Evolutionary conservation across 2,329 filamentous ascomycete genomes (phyloP), one percentile per base, ranked within the genome.

Genomic region (Corinectria fuckeliana): DNA sequence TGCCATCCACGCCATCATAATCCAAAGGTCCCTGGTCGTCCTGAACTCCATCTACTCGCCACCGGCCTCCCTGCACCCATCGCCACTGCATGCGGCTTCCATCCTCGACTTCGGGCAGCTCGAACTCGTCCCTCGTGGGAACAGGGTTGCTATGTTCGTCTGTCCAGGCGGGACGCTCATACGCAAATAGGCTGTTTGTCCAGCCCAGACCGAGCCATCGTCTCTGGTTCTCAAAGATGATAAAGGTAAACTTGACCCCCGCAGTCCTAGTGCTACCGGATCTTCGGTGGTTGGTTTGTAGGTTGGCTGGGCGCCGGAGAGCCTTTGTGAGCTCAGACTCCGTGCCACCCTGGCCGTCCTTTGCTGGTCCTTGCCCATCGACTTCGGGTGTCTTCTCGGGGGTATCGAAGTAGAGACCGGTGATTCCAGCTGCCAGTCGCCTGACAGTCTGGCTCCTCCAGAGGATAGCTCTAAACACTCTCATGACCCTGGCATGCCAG

Each of bases 171-270:
- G 90, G 85, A 39, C 95, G 85, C 74, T 99, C 95, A 70, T 97
- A 96, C 0, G 93, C 88, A 65, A 99, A 92, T 61, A 99, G 81
- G 36, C 89, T 96, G 2, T 90, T 90, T 0, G 95, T 98, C 93
- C 95, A 99, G 0, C 95, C 95, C 11, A 99, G 84, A 1, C 93
- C 94, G 4, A 99, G 80, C 95, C 95, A 99, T 51, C 95, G 87
- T 39, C 95, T 86, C 76, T 99, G 95, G 69, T 99, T 99, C 75
- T 99, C 95, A 71, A 93, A 98, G 2, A 99, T 83, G 47, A 95
- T 93, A 64, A 99, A 99, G 0, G 95, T 99, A 71, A 99, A 99
- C 42, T 93, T 91, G 13, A 99, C 91, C 1, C 93, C 93, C 0
- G 92, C 86, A 4, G 90, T 89, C 60, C 82, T 83, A n/a, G 76